phyloP scores from a whole-genome alignment of 1,139 yeast genomes.

The Geotrichum fermentans region DNA sequence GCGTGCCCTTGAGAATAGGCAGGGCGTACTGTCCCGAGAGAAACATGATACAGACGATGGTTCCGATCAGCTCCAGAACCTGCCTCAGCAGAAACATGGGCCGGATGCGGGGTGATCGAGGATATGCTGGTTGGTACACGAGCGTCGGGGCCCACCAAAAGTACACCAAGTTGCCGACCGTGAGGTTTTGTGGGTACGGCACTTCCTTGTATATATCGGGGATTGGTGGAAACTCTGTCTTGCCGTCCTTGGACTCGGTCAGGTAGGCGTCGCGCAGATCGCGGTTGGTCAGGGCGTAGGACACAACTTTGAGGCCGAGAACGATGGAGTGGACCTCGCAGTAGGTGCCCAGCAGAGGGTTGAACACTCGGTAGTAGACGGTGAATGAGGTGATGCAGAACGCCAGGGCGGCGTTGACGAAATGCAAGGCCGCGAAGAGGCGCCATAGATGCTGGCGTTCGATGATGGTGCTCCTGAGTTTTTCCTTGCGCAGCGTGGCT shows the following conservation, averaged over 20 bases:
- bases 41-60: slow-evolving; percentile 37
- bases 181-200: slow-evolving; percentile 42
- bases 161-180: slow-evolving; percentile 36
- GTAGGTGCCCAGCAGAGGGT: slow-evolving; percentile 44
- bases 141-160: slow-evolving; percentile 47
- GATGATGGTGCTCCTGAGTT: background rate
- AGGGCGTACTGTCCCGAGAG: slow-evolving; percentile 42
- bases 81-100: slow-evolving; percentile 36
- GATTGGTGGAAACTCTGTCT: slow-evolving; percentile 18
- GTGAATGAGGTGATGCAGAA: slow-evolving; percentile 35
- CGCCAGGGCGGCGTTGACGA: slow-evolving; percentile 33
- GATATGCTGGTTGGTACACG: slow-evolving; percentile 46
- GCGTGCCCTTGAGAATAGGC: slow-evolving; percentile 41
- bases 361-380: slow-evolving; percentile 37
- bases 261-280: slow-evolving; percentile 40
- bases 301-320: slow-evolving; percentile 40
- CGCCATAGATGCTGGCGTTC: slow-evolving; percentile 34
- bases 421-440: slow-evolving; percentile 36
- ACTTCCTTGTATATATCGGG: slow-evolving; percentile 36
- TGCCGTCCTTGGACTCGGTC: slow-evolving; percentile 16
- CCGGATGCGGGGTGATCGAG: slow-evolving; percentile 36
- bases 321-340: slow-evolving; percentile 42
- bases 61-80: slow-evolving; percentile 36
- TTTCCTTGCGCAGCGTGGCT: slow-evolving; percentile 9
- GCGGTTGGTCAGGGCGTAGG: slow-evolving; percentile 44